Base-by-base conservation (phyloP, 78 protist genomes). In the Planoprotostelium fungivorum region DNA sequence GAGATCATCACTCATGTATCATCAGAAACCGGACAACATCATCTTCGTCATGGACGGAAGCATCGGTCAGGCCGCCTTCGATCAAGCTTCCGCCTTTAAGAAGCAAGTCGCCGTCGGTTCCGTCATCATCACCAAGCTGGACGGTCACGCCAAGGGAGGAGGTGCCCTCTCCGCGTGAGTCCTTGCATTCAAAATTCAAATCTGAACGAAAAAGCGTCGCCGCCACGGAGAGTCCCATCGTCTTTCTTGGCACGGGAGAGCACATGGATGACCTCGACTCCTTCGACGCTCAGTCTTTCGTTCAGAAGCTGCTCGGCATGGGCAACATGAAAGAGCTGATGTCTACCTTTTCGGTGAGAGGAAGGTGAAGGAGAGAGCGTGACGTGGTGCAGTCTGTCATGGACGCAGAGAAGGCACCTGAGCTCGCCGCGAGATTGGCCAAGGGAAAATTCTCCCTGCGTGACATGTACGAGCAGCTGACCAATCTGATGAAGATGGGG, bases 141-240 rank as follows among this genome's bases (percentile, higher is more conserved):
- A 99, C 86, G 99, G 99, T 83, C 97, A 98, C 90, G 98, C 99
- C 38, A 98, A 98, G 94, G 99, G 99, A 31, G 99, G 99, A 35
- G 99, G 99, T 38, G 98, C 99, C 1, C 91, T 97, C 28, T 89
- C 95, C 35, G 99, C 98, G 35, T 90, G 37, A 23, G 93, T 92
- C 0, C 1, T 9, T n/a, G 0, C 0, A 29, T 34, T 10, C 31
- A 38, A 85, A 36, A 85, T 85, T 36, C 23, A 9, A 25, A 25
- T 85, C 36, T 36, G 84, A 86, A 38, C 34, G 84, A 0, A 88
- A 36, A 28, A 90, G 92, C 28, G 98, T 98, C 37, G 99, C 99
- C 23, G 98, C 98, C 9, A 98, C 99, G 1, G 35, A 91, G 87
- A 35, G 91, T n/a, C 99, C 99, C 73, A 97, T 99, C 84, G 84